These are phyloP conservation scores for Curvularia spicifera DNA, from an alignment of 2,329 filamentous ascomycete genomes.

Conservation along the genomic window DNA sequence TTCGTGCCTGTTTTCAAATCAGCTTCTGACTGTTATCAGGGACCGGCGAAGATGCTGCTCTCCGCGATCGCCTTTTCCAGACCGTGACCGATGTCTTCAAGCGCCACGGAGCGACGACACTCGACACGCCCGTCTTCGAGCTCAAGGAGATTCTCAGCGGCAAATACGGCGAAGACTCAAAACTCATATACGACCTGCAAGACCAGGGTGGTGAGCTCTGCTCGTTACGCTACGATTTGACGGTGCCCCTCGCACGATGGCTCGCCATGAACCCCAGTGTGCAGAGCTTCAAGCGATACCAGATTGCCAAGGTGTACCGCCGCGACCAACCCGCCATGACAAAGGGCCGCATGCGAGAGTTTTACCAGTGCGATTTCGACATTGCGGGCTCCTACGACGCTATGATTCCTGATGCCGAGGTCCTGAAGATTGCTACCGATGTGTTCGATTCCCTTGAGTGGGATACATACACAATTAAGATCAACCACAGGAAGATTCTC, in stretches of 20 bases:
- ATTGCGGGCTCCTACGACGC: constrained; percentile 84
- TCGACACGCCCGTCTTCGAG: constrained; percentile 76
- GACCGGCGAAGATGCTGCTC: constrained; percentile 44
- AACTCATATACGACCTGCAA: constrained; percentile 87
- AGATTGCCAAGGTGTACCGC: constrained; percentile 91
- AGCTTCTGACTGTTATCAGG: constrained; percentile 31
- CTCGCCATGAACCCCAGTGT: constrained; percentile 87
- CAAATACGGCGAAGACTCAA: constrained; percentile 92
- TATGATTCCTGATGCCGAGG: constrained; percentile 92
- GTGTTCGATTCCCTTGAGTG: constrained; percentile 82
- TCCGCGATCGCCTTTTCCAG: constrained; percentile 47
- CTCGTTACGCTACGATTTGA: constrained; percentile 85
- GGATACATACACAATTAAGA: constrained; percentile 82
- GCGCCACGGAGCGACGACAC: constrained; percentile 48
- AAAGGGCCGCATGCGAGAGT: constrained; percentile 92
- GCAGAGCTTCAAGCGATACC: constrained; percentile 88
- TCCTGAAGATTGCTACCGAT: constrained; percentile 82
- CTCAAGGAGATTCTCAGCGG: constrained; percentile 84
- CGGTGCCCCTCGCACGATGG: constrained; percentile 89
- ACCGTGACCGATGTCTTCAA: constrained; percentile 47
- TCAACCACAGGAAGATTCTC: constrained; percentile 93
- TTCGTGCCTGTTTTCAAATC: neutral
- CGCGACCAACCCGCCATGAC: constrained; percentile 79
- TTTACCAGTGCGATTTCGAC: constrained; percentile 97
- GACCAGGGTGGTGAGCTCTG: constrained; percentile 88